Evolutionary conservation across 768 basidiomycete genomes (phyloP).

Genomic region (Boletus rubroflammeus): DNA sequence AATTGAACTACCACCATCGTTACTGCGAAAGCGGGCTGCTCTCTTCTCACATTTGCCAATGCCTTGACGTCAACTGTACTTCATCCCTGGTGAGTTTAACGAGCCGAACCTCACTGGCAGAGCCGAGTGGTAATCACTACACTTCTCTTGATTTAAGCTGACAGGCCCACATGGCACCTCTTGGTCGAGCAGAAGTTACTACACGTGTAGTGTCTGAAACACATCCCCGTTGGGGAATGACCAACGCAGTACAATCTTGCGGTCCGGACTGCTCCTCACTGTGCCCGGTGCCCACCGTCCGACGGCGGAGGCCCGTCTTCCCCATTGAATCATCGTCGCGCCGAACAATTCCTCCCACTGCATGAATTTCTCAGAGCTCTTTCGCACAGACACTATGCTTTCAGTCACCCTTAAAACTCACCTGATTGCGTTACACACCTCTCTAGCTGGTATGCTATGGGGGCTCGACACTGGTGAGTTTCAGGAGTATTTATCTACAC

Average conservation of each 20-base stretch:
- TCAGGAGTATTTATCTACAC: not conserved
- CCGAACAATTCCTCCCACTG: not conserved
- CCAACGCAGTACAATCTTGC: not conserved
- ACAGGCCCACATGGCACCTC: too few species aligned
- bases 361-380: not conserved
- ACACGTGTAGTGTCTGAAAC: not conserved
- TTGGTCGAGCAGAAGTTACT: not conserved
- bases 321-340: not conserved
- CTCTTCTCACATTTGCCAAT: not conserved
- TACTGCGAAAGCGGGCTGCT: not conserved
- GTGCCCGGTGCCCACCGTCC: not conserved
- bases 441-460: conserved; percentile 30
- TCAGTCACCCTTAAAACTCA: conserved; percentile 20
- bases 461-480: conserved; percentile 31
- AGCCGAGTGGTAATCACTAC: not conserved
- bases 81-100: not conserved
- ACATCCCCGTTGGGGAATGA: not conserved
- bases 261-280: not conserved
- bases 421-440: conserved; percentile 24
- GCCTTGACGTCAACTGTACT: not conserved
- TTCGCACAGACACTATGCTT: conserved; percentile 6
- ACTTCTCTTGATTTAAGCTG: not conserved
- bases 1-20: too few species aligned
- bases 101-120: not conserved
- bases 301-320: not conserved